phyloP scores from a whole-genome alignment of 2,329 filamentous ascomycete genomes.

The Teratosphaeria zuluensis region DNA sequence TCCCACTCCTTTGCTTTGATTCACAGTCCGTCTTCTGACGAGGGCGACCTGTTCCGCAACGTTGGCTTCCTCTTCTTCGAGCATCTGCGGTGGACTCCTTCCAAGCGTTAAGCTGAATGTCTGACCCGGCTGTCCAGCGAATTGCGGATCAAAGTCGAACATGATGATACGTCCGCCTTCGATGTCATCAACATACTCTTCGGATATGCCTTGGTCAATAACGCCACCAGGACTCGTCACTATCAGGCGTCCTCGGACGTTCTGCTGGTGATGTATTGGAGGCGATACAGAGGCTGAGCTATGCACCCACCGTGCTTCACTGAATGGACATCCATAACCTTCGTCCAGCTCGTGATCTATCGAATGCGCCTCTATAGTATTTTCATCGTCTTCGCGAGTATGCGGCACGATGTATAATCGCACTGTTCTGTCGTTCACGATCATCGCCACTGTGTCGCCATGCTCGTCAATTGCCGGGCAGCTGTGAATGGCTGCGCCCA shows the following conservation, averaged over 20 bases:
- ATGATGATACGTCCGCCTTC: slow-evolving; percentile 29
- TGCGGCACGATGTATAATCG: slow-evolving; percentile 27
- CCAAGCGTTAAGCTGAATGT: slow-evolving; percentile 27
- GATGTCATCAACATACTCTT: slow-evolving; percentile 25
- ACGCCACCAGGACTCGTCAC: slow-evolving; percentile 28
- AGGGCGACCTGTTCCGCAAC: slow-evolving; percentile 26
- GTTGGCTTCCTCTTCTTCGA: slow-evolving; percentile 26
- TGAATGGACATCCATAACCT: slow-evolving; percentile 29
- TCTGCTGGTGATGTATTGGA: slow-evolving; percentile 14
- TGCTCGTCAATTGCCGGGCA: slow-evolving; percentile 27
- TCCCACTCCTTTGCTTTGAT: slow-evolving; percentile 22
- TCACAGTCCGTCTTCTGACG: slow-evolving; percentile 27
- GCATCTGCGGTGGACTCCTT: slow-evolving; percentile 23
- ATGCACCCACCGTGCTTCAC: slow-evolving; percentile 26
- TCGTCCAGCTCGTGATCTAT: slow-evolving; percentile 30
- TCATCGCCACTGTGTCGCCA: slow-evolving; percentile 28
- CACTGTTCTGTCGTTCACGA: slow-evolving; percentile 29
- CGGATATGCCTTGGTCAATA: slow-evolving; percentile 16
- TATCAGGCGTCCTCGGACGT: slow-evolving; percentile 25
- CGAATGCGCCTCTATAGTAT: slow-evolving; percentile 26
- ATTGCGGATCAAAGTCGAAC: slow-evolving; percentile 25
- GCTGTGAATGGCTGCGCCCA: slow-evolving; percentile 28
- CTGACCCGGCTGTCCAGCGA: slow-evolving; percentile 28
- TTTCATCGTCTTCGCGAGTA: slow-evolving; percentile 17
- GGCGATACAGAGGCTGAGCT: slow-evolving; percentile 20